phyloP scores from a whole-genome alignment of 2,329 filamentous ascomycete genomes.

The Calonectria henricotiae region DNA sequence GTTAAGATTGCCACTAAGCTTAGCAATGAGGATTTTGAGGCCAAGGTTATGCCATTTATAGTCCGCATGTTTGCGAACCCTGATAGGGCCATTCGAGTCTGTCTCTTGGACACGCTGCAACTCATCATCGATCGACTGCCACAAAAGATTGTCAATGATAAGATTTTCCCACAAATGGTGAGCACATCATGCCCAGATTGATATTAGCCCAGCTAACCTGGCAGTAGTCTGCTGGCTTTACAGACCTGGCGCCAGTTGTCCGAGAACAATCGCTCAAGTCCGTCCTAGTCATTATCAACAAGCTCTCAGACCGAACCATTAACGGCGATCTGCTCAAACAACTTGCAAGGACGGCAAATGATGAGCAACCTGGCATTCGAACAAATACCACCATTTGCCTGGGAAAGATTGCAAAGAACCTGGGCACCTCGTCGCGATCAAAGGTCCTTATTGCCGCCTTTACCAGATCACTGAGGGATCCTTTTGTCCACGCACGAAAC shows the following conservation, averaged over 20 bases:
- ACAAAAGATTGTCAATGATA: constrained; percentile 93
- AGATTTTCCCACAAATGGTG: constrained; percentile 95
- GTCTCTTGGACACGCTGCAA: constrained; percentile 89
- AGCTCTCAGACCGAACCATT: constrained; percentile 92
- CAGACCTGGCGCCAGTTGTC: constrained; percentile 90
- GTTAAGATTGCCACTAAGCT: constrained; percentile 94
- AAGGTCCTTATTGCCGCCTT: constrained; percentile 97
- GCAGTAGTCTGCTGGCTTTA: constrained; percentile 88
- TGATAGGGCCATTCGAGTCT: constrained; percentile 92
- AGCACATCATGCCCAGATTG: constrained; percentile 43
- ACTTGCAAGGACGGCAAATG: constrained; percentile 95
- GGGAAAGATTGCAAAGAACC: constrained; percentile 93
- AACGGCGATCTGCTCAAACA: constrained; percentile 94
- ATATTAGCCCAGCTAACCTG: constrained; percentile 48
- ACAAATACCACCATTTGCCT: constrained; percentile 99
- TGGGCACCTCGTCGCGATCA: constrained; percentile 83
- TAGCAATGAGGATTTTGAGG: constrained; percentile 90
- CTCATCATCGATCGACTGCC: constrained; percentile 92
- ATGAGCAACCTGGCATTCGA: constrained; percentile 96
- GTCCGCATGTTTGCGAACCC: constrained; percentile 91
- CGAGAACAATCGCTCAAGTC: constrained; percentile 97
- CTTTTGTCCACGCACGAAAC: constrained; percentile 94
- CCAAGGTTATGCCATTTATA: constrained; percentile 87
- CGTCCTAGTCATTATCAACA: constrained; percentile 87
- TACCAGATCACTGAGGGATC: constrained; percentile 88